Evolutionary conservation across 139 green algal species (phyloP).

Genomic region (Chlamydomonas sp.): DNA sequence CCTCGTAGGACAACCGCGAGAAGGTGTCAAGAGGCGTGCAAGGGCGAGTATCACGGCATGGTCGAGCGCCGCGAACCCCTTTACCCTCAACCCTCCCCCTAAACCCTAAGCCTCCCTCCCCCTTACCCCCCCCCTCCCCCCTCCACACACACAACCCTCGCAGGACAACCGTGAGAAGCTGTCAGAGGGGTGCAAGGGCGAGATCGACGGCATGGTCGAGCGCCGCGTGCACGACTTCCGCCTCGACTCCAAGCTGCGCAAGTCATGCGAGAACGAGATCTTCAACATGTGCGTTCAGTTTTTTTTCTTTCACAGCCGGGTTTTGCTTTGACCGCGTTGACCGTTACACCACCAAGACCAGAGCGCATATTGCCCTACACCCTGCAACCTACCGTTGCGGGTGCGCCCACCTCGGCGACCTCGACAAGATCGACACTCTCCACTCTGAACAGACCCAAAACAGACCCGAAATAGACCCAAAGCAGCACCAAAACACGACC

Average conservation of each 20-base stretch:
- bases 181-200: slow-evolving; percentile 23
- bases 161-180: slow-evolving; percentile 51
- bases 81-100: too few relatives aligned
- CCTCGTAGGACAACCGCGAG: slow-evolving; percentile 48
- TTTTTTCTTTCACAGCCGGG: too few relatives aligned
- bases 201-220: slow-evolving; percentile 60
- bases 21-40: slow-evolving; percentile 1
- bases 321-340: slow-evolving; percentile 27
- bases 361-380: too few relatives aligned
- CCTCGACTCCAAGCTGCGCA: slow-evolving; percentile 56
- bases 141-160: too few relatives aligned
- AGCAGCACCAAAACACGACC: too few relatives aligned
- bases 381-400: background rate
- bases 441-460: background rate
- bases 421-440: background rate
- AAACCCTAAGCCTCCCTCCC: too few relatives aligned
- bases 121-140: too few relatives aligned
- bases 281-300: slow-evolving; percentile 45
- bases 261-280: slow-evolving; percentile 43
- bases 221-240: slow-evolving; percentile 55
- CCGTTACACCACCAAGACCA: too few relatives aligned
- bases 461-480: too few relatives aligned
- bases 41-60: slow-evolving; percentile 35
- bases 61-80: slow-evolving; percentile 57
- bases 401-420: background rate